Base-by-base conservation (phyloP, 179 eudicot species). In the Silene vulgaris region DNA sequence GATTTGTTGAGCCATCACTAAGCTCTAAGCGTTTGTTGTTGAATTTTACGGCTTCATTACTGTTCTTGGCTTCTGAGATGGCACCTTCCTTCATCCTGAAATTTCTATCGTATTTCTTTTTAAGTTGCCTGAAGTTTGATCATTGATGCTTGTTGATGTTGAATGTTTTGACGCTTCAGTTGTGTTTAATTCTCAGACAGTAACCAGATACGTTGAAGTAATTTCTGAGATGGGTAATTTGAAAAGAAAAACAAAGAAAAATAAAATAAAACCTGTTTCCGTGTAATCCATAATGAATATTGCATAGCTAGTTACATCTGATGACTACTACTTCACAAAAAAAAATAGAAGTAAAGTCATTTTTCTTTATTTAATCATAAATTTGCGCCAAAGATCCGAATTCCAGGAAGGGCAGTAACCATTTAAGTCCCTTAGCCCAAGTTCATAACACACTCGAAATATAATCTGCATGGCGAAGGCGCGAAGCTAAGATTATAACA, bases 121-220 rank as follows among this genome's bases (percentile, higher is more conserved):
- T 43, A 74, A 64, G 61, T 74, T 57, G 63, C 13, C 43, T 17
- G 23, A 30, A 65, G 64, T n/a, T 75, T 50, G 30, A 11, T 65
- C 12, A 17, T 5, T 75, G 40, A 14, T 32, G 45, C 16, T 17
- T 8, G 11, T 11, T 26, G 50, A 35, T 67, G 71, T 35, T 7
- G 26, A 67, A 32, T 35, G 50, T 37, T 67, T 45, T 67, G 71
- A 67, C 12, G 40, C 69, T 26, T 63, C 16, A 21, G 66, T 62
- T 9, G 32, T 26, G 32, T 16, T 65, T 28, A 26, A 65, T 28
- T 29, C 69, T 14, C 69, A 13, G 69, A 30, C 8, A 1, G 29
- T 65, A 14, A 65, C 4, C 45, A 14, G 20, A 16, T 16, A 32
- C 17, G 28, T 26, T 64, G 37, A 64, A 64, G 7, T 60, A 45